Conservation (phyloP, 164 flowering plant genomes). For the Liriodendron chinense region DNA sequence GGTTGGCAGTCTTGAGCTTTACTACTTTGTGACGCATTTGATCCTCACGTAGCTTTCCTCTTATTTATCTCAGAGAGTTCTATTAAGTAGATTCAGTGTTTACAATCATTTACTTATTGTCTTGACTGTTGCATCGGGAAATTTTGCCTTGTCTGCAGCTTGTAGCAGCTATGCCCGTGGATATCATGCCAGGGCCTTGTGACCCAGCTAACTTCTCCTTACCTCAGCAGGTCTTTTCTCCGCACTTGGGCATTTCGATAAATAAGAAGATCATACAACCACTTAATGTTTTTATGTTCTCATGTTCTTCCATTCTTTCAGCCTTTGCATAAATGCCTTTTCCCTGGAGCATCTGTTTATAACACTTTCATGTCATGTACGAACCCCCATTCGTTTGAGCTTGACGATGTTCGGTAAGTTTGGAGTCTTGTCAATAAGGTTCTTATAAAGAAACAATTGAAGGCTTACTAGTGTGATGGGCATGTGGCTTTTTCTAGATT, state of each 20-base stretch:
- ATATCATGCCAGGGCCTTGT: constrained; percentile 84
- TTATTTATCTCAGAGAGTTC: neutral
- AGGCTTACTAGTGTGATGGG: constrained; percentile 2
- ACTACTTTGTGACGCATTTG: neutral
- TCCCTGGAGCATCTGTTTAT: constrained; percentile 80
- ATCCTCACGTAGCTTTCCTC: neutral
- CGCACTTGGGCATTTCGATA: constrained; percentile 4
- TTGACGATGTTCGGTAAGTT: constrained; percentile 66
- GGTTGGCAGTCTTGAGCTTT: constrained; percentile 34
- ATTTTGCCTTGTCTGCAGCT: constrained; percentile 41
- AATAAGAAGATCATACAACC: neutral
- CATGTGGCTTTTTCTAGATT: constrained; percentile 43
- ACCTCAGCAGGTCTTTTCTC: constrained; percentile 82
- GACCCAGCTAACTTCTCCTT: constrained; percentile 90
- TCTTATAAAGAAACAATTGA: neutral
- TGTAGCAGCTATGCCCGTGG: constrained; percentile 76
- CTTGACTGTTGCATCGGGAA: neutral
- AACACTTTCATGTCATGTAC: constrained; percentile 84
- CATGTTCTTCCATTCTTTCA: constrained; percentile 30
- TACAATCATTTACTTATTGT: neutral
- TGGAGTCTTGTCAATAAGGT: neutral
- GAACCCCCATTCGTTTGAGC: constrained; percentile 86
- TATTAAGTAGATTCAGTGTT: neutral
- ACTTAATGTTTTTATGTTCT: constrained; percentile 8
- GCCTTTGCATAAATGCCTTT: constrained; percentile 88